Percentiles rank a stretch among this genome's conserved stretches.
These are phyloP conservation scores for Panicum miliaceum DNA, from an alignment of 176 grass and related monocot species.

Conservation along the genomic window DNA sequence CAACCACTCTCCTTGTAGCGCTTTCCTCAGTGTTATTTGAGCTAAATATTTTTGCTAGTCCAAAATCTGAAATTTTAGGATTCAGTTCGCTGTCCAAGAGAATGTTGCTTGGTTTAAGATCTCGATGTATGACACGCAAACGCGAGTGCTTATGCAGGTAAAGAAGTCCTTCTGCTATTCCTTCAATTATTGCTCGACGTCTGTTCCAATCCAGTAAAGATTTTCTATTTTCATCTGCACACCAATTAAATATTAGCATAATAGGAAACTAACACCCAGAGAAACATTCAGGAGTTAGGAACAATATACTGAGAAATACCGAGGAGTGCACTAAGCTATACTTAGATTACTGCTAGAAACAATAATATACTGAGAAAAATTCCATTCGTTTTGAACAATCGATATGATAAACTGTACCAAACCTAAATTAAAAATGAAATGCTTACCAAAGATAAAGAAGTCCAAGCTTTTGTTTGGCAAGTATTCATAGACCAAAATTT, in stretches of 20 bases:
- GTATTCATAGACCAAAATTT: constrained; percentile 70
- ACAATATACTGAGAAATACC: neutral
- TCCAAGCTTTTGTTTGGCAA: constrained; percentile 76
- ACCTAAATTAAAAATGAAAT: neutral
- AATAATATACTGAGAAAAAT: neutral
- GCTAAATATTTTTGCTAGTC: constrained; percentile 56
- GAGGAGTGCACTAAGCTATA: neutral
- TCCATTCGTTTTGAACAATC: neutral
- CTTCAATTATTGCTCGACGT: constrained; percentile 40
- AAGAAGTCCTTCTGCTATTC: constrained; percentile 52
- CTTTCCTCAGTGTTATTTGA: constrained; percentile 41
- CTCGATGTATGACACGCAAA: constrained; percentile 54
- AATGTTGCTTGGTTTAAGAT: constrained; percentile 65
- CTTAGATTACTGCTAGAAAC: neutral
- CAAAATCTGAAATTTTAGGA: constrained; percentile 55
- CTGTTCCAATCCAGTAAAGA: constrained; percentile 41
- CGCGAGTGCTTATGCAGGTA: constrained; percentile 59
- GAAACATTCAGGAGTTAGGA: neutral
- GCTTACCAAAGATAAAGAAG: constrained; percentile 64
- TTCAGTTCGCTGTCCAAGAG: constrained; percentile 43
- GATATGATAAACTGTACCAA: neutral
- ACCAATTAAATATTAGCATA: constrained; percentile 23
- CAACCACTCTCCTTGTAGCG: constrained; percentile 41
- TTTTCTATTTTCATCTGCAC: constrained; percentile 41
- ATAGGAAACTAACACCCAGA: neutral